phyloP scores from a whole-genome alignment of 116 monocot genomes.

The Papilionanthe hybrid region DNA sequence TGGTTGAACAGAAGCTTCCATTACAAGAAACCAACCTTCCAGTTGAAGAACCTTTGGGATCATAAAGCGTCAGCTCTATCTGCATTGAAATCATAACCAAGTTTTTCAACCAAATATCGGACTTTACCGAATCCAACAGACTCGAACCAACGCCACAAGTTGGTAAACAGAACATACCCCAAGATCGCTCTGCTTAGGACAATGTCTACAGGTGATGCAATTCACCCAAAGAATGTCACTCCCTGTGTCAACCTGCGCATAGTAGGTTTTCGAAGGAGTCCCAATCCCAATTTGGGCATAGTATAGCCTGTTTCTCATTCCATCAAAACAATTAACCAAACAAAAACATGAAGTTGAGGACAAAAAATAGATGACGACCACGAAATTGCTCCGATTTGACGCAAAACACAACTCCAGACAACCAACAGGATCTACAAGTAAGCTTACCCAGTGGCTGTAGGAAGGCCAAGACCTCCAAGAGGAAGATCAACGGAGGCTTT shows the following conservation, averaged over 20 bases:
- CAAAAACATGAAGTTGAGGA: not conserved
- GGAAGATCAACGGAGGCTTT: constrained; percentile 43
- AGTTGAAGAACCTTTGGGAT: constrained; percentile 48
- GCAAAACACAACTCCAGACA: not conserved
- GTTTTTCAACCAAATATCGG: not conserved
- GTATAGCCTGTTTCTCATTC: constrained; percentile 49
- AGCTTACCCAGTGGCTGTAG: constrained; percentile 43
- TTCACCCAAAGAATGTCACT: constrained; percentile 91
- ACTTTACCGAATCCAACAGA: not conserved
- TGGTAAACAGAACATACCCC: constrained; percentile 38
- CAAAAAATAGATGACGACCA: not conserved
- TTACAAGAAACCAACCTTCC: constrained; percentile 48
- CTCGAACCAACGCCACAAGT: not conserved
- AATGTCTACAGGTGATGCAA: constrained; percentile 56
- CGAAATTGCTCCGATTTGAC: not conserved
- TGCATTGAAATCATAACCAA: constrained; percentile 17
- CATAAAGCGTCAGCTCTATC: constrained; percentile 66
- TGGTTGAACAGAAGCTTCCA: constrained; percentile 43
- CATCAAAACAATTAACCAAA: not conserved
- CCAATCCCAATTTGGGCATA: constrained; percentile 61
- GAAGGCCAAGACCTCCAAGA: constrained; percentile 59
- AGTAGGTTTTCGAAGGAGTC: constrained; percentile 53
- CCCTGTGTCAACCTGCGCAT: constrained; percentile 94
- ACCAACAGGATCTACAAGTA: not conserved
- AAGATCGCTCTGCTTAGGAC: constrained; percentile 65